phyloP scores from a whole-genome alignment of 768 basidiomycete species.

The Naematelia encephala region DNA sequence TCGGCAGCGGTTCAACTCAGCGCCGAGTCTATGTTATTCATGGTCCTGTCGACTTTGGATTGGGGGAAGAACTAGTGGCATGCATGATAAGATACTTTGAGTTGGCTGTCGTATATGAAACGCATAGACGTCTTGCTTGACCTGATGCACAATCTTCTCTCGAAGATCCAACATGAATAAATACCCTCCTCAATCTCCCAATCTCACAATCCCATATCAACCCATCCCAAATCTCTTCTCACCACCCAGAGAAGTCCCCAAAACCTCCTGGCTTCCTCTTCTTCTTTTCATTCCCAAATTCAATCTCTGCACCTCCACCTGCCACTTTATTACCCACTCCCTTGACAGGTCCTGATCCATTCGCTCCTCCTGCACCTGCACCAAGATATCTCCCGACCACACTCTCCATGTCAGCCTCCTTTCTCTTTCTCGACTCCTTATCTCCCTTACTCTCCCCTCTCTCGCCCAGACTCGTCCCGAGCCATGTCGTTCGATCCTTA shows the following conservation, averaged over 20 bases:
- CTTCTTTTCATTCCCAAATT: constrained; percentile 55
- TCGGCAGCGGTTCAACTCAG: no score
- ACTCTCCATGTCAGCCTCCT: constrained; percentile 25
- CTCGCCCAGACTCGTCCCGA: constrained; percentile 45
- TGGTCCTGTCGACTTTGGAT: no score
- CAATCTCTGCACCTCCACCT: constrained; percentile 48
- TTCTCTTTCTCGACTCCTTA: constrained; percentile 21
- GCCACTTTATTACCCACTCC: background rate
- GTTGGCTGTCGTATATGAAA: no score
- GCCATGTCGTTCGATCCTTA: constrained; percentile 53
- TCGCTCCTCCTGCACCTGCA: constrained; percentile 4
- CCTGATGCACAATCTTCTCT: no score
- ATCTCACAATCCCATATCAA: no score
- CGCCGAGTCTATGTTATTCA: no score
- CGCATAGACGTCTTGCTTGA: no score
- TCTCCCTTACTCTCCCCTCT: constrained; percentile 42
- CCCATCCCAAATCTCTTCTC: background rate
- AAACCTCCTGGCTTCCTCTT: constrained; percentile 76
- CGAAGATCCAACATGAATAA: no score
- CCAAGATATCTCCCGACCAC: constrained; percentile 42
- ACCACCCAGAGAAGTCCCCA: constrained; percentile 59
- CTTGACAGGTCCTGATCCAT: background rate
- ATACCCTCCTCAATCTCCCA: background rate
- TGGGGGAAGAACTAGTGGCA: no score
- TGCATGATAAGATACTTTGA: no score